These are phyloP conservation scores for Ogataea nitratoaversa DNA, from an alignment of 805 yeast genomes.

Conservation along the genomic window DNA sequence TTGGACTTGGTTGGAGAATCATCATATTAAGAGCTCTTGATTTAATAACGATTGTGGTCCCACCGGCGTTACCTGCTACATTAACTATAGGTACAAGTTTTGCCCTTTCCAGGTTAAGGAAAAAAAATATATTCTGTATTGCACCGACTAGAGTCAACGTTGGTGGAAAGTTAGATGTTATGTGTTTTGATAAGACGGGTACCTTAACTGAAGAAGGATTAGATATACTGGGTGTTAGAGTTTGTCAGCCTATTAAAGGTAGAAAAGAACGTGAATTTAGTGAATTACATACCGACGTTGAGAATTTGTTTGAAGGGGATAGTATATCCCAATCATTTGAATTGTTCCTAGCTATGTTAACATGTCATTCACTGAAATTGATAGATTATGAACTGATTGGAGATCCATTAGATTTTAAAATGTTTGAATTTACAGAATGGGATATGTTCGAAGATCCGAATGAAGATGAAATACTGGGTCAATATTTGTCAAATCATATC, in stretches of 20 bases:
- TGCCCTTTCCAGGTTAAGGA: constrained; percentile 73
- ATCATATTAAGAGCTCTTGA: constrained; percentile 89
- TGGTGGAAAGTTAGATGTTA: constrained; percentile 89
- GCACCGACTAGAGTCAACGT: constrained; percentile 92
- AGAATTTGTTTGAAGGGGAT: constrained; percentile 13
- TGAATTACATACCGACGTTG: constrained; percentile 14
- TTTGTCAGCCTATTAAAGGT: constrained; percentile 31
- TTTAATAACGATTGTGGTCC: constrained; percentile 93
- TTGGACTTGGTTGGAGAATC: constrained; percentile 64
- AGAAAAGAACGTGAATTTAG: constrained; percentile 27
- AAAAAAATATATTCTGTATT: constrained; percentile 74
- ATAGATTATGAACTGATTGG: constrained; percentile 83
- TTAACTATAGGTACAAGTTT: constrained; percentile 94
- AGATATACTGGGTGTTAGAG: constrained; percentile 63
- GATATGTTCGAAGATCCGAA: constrained; percentile 62
- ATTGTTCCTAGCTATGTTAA: constrained; percentile 47
- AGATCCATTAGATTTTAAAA: constrained; percentile 88
- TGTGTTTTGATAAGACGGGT: constrained; percentile 96
- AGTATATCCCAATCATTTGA: constrained; percentile 24
- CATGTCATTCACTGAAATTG: constrained; percentile 83
- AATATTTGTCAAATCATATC: constrained; percentile 23
- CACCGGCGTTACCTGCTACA: constrained; percentile 98
- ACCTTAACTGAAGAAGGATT: constrained; percentile 96
- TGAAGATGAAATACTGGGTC: constrained; percentile 25
- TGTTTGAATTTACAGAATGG: constrained; percentile 90